Base-by-base conservation (phyloP, 2,329 filamentous ascomycete genomes). In the Sodiomyces alkalinus region DNA sequence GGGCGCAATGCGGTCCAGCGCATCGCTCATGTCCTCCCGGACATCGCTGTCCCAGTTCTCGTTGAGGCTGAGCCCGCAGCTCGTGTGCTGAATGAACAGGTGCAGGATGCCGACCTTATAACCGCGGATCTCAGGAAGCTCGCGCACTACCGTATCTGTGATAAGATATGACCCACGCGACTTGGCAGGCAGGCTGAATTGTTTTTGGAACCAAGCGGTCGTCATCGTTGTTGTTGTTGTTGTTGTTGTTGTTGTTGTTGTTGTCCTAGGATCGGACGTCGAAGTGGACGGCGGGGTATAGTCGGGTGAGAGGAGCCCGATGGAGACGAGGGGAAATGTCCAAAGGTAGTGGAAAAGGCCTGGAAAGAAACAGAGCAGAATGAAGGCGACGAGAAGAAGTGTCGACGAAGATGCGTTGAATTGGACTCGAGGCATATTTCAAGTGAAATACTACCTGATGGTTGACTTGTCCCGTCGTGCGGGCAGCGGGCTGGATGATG, bases 11-110 rank as follows among this genome's bases (percentile, higher is more conserved):
- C 85, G 66, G 53, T 98, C 87, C 39, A 98, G 62, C 26, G 87
- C 83, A 58, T 94, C 83, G 46, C 73, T 83, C 87, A 96, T 93
- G 53, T 98, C 85, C 22, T 68, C 68, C 33, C 85, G 69, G n/a
- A 98, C 90, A 55, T 92, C 82, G 25, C 51, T 47, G 45, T 87
- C 82, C 47, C 69, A 77, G 58, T 96, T 96, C 66, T 98, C 90
- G 49, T 98, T 98, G 43, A 98, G 59, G 34, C 73, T 81, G 29
- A 98, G 64, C 9, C 80, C 90, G 55, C 85, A 93, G 45, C 74
- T 83, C 5, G 90, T 98, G 57, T 98, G 90, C 57, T 98, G 87
- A 30, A 96, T 67, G 52, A 96, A 98, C 26, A 98, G 65, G 51
- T 93, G 75, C 37, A 96, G 59, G 35, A 92, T 56, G 24, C 85